These are phyloP conservation scores for Sugiyamaella sp. DNA, from an alignment of 1,139 yeast genomes.

Conservation along the genomic window DNA sequence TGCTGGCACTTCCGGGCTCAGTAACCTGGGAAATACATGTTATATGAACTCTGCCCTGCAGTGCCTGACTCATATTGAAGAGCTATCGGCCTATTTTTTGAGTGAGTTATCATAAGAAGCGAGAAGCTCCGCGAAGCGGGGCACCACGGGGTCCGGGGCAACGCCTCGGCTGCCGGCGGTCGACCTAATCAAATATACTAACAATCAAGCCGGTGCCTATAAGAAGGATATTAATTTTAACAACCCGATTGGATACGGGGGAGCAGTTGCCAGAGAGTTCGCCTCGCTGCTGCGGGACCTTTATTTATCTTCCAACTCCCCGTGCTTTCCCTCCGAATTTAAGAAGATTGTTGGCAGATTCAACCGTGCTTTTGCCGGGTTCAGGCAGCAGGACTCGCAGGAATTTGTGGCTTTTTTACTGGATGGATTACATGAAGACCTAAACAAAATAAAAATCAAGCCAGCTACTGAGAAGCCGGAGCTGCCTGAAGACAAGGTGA, in stretches of 20 bases:
- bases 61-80: conserved; percentile 86
- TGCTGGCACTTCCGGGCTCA: conserved; percentile 63
- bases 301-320: conserved; percentile 22
- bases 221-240: conserved; percentile 66
- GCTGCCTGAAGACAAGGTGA: conserved; percentile 59
- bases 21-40: conserved; percentile 90
- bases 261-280: conserved; percentile 77
- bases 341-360: conserved; percentile 77
- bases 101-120: too few relatives aligned
- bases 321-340: conserved; percentile 68
- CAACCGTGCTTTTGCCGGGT: conserved; percentile 83
- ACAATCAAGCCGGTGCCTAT: conserved; percentile 44
- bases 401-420: conserved; percentile 87
- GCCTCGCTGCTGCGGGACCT: conserved; percentile 61
- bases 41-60: conserved; percentile 97
- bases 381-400: conserved; percentile 93
- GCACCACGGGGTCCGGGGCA: too few relatives aligned
- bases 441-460: conserved; percentile 77
- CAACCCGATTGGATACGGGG: conserved; percentile 86
- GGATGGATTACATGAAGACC: conserved; percentile 93
- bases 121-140: too few relatives aligned
- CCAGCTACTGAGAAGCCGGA: conserved; percentile 93
- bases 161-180: too few relatives aligned
- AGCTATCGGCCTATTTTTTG: conserved; percentile 70
- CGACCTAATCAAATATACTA: neutral